Evolutionary conservation across 2,329 filamentous ascomycete species (phyloP), one percentile per base, ranked within the genome.

Genomic region (Trichoderma afroharzianum): DNA sequence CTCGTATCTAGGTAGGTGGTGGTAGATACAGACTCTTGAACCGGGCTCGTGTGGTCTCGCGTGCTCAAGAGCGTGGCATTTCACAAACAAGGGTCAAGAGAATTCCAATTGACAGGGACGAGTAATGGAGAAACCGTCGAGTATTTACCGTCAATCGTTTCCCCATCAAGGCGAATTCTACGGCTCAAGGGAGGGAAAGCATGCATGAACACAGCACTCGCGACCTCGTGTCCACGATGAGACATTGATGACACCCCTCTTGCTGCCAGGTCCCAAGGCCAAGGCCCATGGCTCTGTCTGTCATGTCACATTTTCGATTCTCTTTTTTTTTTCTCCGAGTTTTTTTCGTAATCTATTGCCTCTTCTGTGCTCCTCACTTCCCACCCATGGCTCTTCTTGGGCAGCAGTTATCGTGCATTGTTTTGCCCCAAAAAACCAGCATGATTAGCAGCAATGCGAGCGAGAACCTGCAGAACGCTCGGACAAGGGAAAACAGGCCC

Each of bases 221-320:
- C 39, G 28, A 32, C 39, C 57, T 61, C 26, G 55, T 61, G 66
- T 64, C 21, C 55, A 33, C 55, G 55, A 61, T 50, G 57, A 68
- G 66, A 68, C 36, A 50, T 61, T 26, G 21, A 55, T 61, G 66
- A 68, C 66, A 18, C 64, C 64, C 66, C 39, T 58, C 55, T 32
- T 58, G 33, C 58, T 50, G 64, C 64, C 33, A 47, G 57, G 64
- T 21, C 53, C 1, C 62, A 30, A 53, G 62, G 62, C 24, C 28
- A 26, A 53, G 36, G 62, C 39, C 26, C 28, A 32, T 59, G 57
- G 57, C 30, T 30, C 28, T n/a, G 39, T 30, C 28, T n/a, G 39
- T 28, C n/a, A 14, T 59, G 26, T 50, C 66, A 43, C 39, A n/a
- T 14, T 47, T 32, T n/a, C 15, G n/a, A 18, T 61, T 33, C 15